phyloP scores from a whole-genome alignment of 805 yeast species.

The Helenozyma rhizophorensis region DNA sequence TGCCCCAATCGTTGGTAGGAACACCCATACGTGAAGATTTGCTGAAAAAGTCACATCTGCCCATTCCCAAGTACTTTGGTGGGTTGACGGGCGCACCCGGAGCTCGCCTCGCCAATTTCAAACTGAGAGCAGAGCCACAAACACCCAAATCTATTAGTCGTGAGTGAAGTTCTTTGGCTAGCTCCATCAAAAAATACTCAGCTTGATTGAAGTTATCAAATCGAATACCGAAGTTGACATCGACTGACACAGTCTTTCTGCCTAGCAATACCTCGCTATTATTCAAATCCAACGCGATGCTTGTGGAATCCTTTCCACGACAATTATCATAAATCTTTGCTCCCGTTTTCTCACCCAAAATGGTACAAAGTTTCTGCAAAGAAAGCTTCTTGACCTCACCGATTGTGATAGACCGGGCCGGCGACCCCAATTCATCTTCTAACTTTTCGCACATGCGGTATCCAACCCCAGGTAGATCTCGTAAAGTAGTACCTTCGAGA shows the following conservation, averaged over 20 bases:
- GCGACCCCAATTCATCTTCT: constrained; percentile 20
- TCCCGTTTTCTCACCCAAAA: constrained; percentile 72
- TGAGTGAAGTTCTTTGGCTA: constrained; percentile 55
- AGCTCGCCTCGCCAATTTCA: constrained; percentile 64
- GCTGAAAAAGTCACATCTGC: constrained; percentile 62
- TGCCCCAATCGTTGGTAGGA: constrained; percentile 55
- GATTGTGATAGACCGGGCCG: constrained; percentile 24
- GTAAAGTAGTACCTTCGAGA: constrained; percentile 30
- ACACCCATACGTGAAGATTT: constrained; percentile 58
- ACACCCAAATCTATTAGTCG: constrained; percentile 47
- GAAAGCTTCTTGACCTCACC: constrained; percentile 34
- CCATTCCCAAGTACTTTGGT: constrained; percentile 80
- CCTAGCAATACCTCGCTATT: constrained; percentile 44
- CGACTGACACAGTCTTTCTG: constrained; percentile 79
- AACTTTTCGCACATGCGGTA: constrained; percentile 46
- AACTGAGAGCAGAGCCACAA: constrained; percentile 53
- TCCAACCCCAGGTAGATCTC: constrained; percentile 64
- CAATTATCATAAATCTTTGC: constrained; percentile 54
- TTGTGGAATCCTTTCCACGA: constrained; percentile 64
- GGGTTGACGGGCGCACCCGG: constrained; percentile 69
- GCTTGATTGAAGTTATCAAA: constrained; percentile 59
- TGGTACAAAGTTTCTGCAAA: constrained; percentile 31
- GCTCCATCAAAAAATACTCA: constrained; percentile 54
- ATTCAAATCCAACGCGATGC: constrained; percentile 47
- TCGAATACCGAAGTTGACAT: constrained; percentile 87